Evolutionary conservation across 345 rosid genomes (phyloP), one percentile per base, ranked within the genome.

Genomic region (Gossypium australe): DNA sequence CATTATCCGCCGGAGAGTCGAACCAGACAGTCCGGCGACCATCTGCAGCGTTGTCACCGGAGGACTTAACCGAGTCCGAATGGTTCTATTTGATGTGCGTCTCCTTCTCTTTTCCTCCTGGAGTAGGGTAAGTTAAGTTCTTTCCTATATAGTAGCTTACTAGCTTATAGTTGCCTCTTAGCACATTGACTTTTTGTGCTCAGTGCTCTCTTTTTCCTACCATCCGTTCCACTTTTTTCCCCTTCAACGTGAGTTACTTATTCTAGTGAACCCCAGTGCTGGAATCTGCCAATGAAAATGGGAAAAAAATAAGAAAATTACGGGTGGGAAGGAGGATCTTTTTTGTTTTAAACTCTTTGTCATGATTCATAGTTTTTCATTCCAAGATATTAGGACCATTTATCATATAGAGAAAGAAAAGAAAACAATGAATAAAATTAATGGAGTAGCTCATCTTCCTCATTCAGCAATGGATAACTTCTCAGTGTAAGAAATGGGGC

Each of bases 11-110:
- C 0, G 95, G 93, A 66, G 97, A 93, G 67, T 83, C 91, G 2
- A 86, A 84, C 80, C 94, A 82, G 86, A 89, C 97, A 0, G 78
- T 90, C 11, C 78, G 87, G 59, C 82, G 99, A 71, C 97, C 94
- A 16, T 85, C 89, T 65, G 97, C 97, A 0, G 84, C 99, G 18
- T 80, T 94, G 74, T 92, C 97, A 0, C 98, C 98, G 7, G 98
- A 94, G 81, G 98, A 94, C 89, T 79, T 94, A 38, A 94, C 98
- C 3, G 97, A 94, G 81, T 82, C 98, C 1, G 98, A 94, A 72
- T 94, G 98, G 98, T 94, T 94, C 83, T 94, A 94, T 76, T 78
- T 94, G 64, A 92, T 94, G 97, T 92, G 98, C 61, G 97, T 87
- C n/a, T 92, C 99, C 80, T 96, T 93, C 88, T 88, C 97, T 57